These are phyloP conservation scores for Daldinia eschscholtzii DNA, from an alignment of 2,329 filamentous ascomycete genomes.

Conservation along the genomic window DNA sequence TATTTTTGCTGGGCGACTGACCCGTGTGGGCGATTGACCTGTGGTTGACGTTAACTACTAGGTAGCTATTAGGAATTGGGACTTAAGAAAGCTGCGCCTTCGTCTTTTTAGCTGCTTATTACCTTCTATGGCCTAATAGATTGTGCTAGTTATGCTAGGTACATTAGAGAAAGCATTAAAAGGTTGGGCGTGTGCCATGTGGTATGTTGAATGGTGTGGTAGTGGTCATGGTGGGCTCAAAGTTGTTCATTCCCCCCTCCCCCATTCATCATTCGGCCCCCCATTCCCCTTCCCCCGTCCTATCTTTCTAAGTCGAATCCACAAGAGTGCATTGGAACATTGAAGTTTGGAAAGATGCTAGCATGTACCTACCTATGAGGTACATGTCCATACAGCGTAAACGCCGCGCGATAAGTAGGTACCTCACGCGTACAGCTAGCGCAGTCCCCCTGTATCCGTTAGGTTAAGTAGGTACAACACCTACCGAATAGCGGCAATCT, in stretches of 20 bases:
- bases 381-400: constrained; percentile 11
- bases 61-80: constrained; percentile 5
- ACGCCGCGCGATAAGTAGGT: constrained; percentile 36
- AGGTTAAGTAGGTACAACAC: constrained; percentile 15
- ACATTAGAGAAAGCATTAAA: constrained; percentile 17
- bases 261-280: constrained; percentile 24
- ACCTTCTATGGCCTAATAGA: constrained; percentile 17
- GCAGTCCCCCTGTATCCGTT: constrained; percentile 16
- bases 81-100: constrained; percentile 30
- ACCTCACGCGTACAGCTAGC: neutral
- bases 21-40: too few species aligned
- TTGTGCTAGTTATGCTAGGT: constrained; percentile 24
- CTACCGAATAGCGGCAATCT: constrained; percentile 5
- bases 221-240: constrained; percentile 14
- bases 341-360: constrained; percentile 20
- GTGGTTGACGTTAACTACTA: too few species aligned
- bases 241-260: constrained; percentile 13
- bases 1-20: too few species aligned
- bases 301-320: constrained; percentile 37
- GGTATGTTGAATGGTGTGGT: constrained; percentile 39
- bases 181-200: constrained; percentile 34
- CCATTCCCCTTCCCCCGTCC: constrained; percentile 29
- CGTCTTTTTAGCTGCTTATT: constrained; percentile 23
- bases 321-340: constrained; percentile 29
- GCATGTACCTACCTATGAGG: constrained; percentile 8